Conservation (phyloP, 108 stramenopile genomes). For the Hondaea fermentalgiana region DNA sequence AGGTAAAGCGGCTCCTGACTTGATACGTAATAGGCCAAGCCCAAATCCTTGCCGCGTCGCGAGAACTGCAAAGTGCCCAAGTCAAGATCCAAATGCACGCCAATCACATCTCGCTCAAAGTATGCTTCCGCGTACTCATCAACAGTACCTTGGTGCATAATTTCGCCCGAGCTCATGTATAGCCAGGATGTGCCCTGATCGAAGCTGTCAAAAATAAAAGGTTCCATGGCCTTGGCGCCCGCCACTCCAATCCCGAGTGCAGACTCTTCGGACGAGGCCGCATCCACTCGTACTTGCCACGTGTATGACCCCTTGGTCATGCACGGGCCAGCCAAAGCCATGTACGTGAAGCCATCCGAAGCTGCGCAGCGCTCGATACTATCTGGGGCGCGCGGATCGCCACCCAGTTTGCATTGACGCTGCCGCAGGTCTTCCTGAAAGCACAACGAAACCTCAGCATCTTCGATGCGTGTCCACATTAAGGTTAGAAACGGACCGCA, state of each 20-base stretch:
- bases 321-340: background rate
- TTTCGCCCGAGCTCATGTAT: background rate
- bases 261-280: background rate
- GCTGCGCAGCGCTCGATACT: background rate
- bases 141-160: background rate
- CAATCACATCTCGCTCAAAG: background rate
- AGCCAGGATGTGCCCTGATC: background rate
- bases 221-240: background rate
- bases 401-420: background rate
- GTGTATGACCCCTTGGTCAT: background rate
- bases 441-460: background rate
- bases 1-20: background rate
- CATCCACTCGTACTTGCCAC: background rate
- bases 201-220: background rate
- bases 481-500: background rate
- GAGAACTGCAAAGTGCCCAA: background rate
- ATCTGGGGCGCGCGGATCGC: background rate
- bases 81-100: background rate
- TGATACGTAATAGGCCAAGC: background rate
- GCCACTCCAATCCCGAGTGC: background rate
- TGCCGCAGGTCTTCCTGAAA: background rate
- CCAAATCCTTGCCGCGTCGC: background rate
- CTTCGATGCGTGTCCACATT: background rate
- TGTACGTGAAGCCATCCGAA: background rate
- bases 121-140: background rate